Percentiles rank a stretch among this genome's conserved stretches.
phyloP scores from a whole-genome alignment of 73 alveolate genomes.

The Tetrahymena borealis region DNA sequence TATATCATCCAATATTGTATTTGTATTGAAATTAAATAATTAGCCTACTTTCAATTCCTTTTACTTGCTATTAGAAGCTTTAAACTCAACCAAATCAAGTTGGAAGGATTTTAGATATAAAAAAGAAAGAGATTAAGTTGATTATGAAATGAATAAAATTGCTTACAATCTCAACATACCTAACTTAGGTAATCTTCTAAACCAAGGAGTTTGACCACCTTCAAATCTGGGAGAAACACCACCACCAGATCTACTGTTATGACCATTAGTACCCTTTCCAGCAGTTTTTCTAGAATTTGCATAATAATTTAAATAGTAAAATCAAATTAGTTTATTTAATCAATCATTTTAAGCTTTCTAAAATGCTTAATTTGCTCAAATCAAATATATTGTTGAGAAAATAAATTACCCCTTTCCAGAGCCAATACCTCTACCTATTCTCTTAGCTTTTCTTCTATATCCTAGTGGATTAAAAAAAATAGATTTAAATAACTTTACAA shows the following conservation, averaged over 20 bases:
- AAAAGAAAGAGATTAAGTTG: background rate
- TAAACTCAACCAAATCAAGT: no score
- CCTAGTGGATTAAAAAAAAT: conserved; percentile 20
- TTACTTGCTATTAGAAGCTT: no score
- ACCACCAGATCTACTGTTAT: conserved; percentile 65
- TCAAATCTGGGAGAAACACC: conserved; percentile 59
- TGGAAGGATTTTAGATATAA: background rate
- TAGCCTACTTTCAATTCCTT: no score
- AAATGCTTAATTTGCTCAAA: no score
- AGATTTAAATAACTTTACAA: no score
- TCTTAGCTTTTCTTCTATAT: conserved; percentile 47
- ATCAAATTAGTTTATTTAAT: background rate
- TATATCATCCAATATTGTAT: no score
- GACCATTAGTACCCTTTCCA: conserved; percentile 83
- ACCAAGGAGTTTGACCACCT: conserved; percentile 75
- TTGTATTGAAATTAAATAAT: no score
- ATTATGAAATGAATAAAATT: background rate
- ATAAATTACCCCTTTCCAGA: conserved; percentile 55
- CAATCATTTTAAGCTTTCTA: no score
- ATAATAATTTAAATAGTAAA: background rate
- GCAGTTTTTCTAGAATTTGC: conserved; percentile 43
- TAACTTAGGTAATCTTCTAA: conserved; percentile 72
- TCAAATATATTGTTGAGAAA: background rate
- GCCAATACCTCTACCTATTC: conserved; percentile 82
- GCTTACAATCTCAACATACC: conserved; percentile 46